Conservation (phyloP, 495 filamentous ascomycete genomes). For the Penicillium herquei region DNA sequence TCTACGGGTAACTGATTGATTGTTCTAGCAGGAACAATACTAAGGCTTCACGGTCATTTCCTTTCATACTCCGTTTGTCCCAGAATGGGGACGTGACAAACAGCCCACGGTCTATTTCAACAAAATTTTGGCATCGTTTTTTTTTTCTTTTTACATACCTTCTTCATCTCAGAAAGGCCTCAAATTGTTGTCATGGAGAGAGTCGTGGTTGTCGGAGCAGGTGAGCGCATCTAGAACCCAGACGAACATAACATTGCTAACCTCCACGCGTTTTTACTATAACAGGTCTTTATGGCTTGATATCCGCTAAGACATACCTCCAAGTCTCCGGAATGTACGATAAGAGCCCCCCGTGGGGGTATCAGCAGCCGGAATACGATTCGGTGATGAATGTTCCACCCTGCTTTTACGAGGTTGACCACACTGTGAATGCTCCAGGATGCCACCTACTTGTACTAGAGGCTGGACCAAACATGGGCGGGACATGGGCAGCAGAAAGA, state of each 20-base stretch:
- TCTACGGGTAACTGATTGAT: no score
- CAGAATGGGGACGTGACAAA: no score
- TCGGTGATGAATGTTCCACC: constrained; percentile 1
- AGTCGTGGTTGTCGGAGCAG: not conserved
- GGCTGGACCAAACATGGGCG: constrained; percentile 52
- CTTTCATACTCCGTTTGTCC: no score
- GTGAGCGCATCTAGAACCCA: not conserved
- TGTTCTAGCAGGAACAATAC: no score
- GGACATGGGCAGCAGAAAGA: constrained; percentile 59
- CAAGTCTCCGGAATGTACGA: constrained; percentile 34
- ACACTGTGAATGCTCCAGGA: constrained; percentile 16
- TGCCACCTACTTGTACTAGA: constrained; percentile 45
- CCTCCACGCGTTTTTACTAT: not conserved
- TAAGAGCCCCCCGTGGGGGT: no score
- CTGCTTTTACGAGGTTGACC: constrained; percentile 6
- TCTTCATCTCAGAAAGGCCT: no score
- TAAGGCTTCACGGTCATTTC: no score
- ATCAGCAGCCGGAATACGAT: no score
- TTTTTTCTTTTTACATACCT: no score
- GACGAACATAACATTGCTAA: not conserved
- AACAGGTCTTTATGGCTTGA: constrained; percentile 50
- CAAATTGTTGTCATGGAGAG: not conserved
- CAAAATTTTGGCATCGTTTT: no score
- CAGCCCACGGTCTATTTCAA: no score
- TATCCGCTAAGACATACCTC: constrained; percentile 57